A percentile compares a stretch with the other conserved stretches of the same genome.
Evolutionary conservation across 306 rosid species (phyloP).

Genomic region (Malus sieversii): DNA sequence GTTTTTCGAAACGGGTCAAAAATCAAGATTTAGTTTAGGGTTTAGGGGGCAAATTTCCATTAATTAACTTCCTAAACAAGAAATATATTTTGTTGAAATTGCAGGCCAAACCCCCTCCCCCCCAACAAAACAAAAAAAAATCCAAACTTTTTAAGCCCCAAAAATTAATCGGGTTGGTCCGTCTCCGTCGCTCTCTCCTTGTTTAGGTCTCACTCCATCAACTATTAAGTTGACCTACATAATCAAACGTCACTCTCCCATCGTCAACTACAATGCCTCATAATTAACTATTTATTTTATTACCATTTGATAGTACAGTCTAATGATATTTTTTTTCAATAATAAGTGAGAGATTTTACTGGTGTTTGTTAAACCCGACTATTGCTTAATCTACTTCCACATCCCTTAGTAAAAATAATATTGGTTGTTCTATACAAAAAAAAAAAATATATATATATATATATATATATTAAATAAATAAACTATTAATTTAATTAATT

Average conservation of each 20-base stretch:
- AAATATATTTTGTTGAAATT: background rate
- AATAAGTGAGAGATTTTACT: too few relatives aligned
- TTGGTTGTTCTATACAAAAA: accelerated
- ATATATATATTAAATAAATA: too few relatives aligned
- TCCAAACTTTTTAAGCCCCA: background rate
- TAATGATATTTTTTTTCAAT: accelerated
- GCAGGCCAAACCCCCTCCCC: background rate
- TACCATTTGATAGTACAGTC: accelerated
- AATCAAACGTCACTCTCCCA: background rate
- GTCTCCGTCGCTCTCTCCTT: background rate
- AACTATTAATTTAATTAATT: background rate
- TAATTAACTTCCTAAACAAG: background rate
- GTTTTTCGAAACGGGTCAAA: background rate
- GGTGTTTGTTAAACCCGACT: too few relatives aligned
- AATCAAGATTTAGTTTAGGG: background rate
- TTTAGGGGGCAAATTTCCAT: background rate
- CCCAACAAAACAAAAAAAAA: background rate
- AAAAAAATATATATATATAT: too few relatives aligned
- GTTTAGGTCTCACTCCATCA: slow-evolving; percentile 5
- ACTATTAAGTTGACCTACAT: slow-evolving; percentile 3
- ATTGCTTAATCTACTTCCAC: too few relatives aligned
- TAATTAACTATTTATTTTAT: background rate
- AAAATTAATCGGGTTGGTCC: background rate
- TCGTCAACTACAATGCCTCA: background rate
- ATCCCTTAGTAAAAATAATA: too few relatives aligned